A percentile compares a stretch with the other conserved stretches of the same genome.
phyloP scores from a whole-genome alignment of 192 early-diverging fungal genomes.

The Podila epigama region DNA sequence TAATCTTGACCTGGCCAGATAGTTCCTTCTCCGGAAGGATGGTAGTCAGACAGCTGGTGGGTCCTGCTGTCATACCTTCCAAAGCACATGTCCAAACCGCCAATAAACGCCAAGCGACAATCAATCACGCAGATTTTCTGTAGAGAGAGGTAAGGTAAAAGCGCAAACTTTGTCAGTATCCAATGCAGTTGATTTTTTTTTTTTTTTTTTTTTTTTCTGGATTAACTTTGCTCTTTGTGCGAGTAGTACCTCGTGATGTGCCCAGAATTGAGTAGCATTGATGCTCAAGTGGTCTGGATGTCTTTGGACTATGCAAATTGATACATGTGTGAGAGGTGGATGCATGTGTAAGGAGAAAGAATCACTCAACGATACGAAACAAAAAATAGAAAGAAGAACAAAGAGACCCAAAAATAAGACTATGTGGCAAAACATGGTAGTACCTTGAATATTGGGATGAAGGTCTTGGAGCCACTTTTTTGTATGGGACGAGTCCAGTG shows the following conservation, averaged over 20 bases:
- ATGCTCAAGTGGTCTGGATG: slow-evolving; percentile 80
- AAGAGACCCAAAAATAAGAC: too few species aligned
- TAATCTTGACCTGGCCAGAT: slow-evolving; percentile 86
- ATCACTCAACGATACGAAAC: not conserved
- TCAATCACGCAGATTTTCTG: slow-evolving; percentile 74
- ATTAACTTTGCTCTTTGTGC: not conserved
- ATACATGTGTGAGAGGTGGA: too few species aligned
- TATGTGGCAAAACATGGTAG: too few species aligned
- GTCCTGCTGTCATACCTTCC: slow-evolving; percentile 85
- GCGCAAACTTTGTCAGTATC: too few species aligned
- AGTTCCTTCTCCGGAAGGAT: slow-evolving; percentile 53
- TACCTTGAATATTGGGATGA: slow-evolving; percentile 77
- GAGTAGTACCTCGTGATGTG: slow-evolving; percentile 71
- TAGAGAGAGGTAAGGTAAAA: not conserved
- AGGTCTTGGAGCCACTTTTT: slow-evolving; percentile 72
- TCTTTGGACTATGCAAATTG: slow-evolving; percentile 77
- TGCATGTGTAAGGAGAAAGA: not conserved
- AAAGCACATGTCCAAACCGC: slow-evolving; percentile 83
- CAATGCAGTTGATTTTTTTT: not conserved
- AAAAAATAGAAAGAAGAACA: too few species aligned
- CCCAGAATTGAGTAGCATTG: slow-evolving; percentile 81
- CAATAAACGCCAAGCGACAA: slow-evolving; percentile 78
- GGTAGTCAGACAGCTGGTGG: slow-evolving; percentile 80
- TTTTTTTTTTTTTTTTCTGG: not conserved
- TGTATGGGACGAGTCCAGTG: slow-evolving; percentile 76